Conservation (phyloP, 139 green algal genomes). For the Coccomyxa sp. region DNA sequence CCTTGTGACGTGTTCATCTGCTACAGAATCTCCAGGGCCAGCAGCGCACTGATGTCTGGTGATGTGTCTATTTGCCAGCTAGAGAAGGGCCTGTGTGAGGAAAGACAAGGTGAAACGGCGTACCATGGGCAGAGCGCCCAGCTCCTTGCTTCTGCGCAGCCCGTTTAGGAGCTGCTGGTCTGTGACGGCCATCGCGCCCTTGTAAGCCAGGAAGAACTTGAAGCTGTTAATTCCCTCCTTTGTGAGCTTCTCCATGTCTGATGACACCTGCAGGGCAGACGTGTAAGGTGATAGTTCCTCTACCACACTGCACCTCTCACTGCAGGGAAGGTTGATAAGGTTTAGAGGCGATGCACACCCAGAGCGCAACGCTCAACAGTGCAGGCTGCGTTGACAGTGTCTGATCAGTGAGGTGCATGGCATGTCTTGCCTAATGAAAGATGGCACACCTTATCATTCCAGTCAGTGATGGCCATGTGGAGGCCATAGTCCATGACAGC, state of each 20-base stretch:
- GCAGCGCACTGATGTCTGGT: too few relatives aligned
- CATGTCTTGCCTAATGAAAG: background rate
- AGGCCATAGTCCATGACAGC: conserved; percentile 92
- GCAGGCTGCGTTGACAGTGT: too few relatives aligned
- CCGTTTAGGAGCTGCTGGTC: conserved; percentile 78
- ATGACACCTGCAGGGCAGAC: conserved; percentile 34
- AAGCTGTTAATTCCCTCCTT: conserved; percentile 87
- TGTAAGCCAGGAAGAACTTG: conserved; percentile 99
- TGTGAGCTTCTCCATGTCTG: conserved; percentile 75
- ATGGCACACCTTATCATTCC: conserved; percentile 58
- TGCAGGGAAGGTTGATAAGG: too few relatives aligned
- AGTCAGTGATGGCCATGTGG: conserved; percentile 93
- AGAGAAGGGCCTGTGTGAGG: too few relatives aligned
- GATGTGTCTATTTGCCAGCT: background rate
- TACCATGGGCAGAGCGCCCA: conserved; percentile 85
- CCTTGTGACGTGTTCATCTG: too few relatives aligned
- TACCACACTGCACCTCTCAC: too few relatives aligned
- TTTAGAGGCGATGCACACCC: too few relatives aligned
- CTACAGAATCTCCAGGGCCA: too few relatives aligned
- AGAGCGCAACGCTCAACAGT: too few relatives aligned
- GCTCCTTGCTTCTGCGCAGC: conserved; percentile 71
- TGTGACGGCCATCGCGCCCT: conserved; percentile 66
- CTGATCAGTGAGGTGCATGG: too few relatives aligned
- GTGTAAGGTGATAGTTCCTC: background rate
- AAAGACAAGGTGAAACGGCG: background rate